phyloP scores from a whole-genome alignment of 1,284 basidiomycete species.

The Fomitopsis betulina region DNA sequence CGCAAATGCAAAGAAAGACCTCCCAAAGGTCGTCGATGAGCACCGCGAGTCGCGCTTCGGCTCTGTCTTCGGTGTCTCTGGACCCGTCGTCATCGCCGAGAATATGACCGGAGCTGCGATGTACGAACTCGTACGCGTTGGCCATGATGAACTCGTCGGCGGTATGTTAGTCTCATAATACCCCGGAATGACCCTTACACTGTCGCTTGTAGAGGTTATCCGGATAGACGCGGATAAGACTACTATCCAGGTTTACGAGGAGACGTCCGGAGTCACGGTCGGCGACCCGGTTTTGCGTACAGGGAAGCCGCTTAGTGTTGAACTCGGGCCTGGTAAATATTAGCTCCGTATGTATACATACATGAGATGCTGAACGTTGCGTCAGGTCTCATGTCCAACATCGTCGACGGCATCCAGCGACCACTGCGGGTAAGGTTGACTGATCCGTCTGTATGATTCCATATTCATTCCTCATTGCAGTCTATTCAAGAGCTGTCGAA shows the following conservation, averaged over 20 bases:
- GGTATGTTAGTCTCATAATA: conserved; percentile 44
- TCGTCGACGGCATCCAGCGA: conserved; percentile 96
- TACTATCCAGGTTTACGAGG: conserved; percentile 99
- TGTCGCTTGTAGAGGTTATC: conserved; percentile 76
- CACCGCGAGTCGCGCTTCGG: conserved; percentile 87
- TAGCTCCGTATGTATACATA: conserved; percentile 3
- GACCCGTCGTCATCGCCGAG: conserved; percentile 95
- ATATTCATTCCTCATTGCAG: conserved; percentile 37
- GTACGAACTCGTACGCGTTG: conserved; percentile 96
- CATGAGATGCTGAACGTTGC: neutral
- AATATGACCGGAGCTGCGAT: conserved; percentile 95
- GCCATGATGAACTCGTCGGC: conserved; percentile 95
- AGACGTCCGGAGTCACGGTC: conserved; percentile 96
- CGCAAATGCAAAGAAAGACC: conserved; percentile 83
- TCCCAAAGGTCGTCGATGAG: conserved; percentile 86
- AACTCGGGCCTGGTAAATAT: conserved; percentile 86
- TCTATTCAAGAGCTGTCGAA: conserved; percentile 95
- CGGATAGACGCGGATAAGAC: conserved; percentile 95
- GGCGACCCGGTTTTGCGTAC: conserved; percentile 97
- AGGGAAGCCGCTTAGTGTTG: conserved; percentile 96
- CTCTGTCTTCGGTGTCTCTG: conserved; percentile 91
- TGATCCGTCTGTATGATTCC: conserved; percentile 9
- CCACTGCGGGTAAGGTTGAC: conserved; percentile 65
- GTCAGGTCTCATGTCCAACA: conserved; percentile 93
- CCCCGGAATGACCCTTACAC: neutral